Conservation (phyloP, 306 rosid species). For the peach (Prunus persica) region DNA sequence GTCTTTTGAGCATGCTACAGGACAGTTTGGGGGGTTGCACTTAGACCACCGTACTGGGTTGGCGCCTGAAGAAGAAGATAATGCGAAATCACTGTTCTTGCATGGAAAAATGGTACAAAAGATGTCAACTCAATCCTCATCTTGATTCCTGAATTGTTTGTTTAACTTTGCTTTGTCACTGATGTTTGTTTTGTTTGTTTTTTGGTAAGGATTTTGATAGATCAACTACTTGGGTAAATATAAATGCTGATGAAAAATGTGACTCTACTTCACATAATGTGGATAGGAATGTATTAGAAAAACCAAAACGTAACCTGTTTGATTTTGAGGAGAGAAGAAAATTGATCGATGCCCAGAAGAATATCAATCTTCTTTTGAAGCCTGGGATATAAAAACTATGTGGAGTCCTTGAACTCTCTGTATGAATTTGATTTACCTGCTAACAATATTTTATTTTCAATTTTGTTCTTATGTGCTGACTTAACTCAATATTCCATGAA, state of each 20-base stretch:
- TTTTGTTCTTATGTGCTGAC: neutral
- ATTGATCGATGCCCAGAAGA: conserved; percentile 36
- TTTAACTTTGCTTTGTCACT: too few species aligned
- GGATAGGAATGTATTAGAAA: conserved; percentile 16
- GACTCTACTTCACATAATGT: conserved; percentile 17
- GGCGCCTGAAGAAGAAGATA: too few species aligned
- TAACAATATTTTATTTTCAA: neutral
- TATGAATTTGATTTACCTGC: conserved; percentile 27
- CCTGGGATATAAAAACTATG: conserved; percentile 52
- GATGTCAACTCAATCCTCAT: too few species aligned
- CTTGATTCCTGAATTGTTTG: too few species aligned
- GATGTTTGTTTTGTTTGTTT: too few species aligned
- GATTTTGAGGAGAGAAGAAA: conserved; percentile 32
- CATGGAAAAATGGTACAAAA: too few species aligned
- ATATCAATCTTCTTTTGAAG: conserved; percentile 36
- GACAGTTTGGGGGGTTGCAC: too few species aligned
- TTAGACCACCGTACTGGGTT: too few species aligned
- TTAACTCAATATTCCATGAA: neutral
- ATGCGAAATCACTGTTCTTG: too few species aligned
- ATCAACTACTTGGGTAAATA: conserved; percentile 30
- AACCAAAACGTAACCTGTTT: conserved; percentile 18
- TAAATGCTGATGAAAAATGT: conserved; percentile 10
- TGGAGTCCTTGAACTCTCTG: conserved; percentile 49
- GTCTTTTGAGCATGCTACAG: too few species aligned
- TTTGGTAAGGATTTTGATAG: conserved; percentile 1